Evolutionary conservation across 768 basidiomycete species (phyloP).

Genomic region (Russula ochroleuca): DNA sequence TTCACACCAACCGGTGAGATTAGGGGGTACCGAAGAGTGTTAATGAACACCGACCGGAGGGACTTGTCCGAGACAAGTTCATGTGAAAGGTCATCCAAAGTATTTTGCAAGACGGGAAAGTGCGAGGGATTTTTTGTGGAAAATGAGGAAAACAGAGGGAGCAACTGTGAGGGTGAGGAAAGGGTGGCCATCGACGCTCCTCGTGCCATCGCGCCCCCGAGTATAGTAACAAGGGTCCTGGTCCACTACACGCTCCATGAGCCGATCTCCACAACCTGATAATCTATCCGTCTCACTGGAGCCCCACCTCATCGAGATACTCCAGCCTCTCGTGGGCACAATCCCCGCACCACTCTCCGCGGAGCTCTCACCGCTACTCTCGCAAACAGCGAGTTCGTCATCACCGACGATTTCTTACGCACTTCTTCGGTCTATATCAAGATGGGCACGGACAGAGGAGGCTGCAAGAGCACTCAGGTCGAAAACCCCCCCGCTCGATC

Average conservation of each 20-base stretch:
- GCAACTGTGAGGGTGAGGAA: conserved; percentile 13
- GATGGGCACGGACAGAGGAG: conserved; percentile 58
- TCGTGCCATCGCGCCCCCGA: not conserved
- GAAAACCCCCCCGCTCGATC: conserved; percentile 46
- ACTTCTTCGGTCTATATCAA: conserved; percentile 54
- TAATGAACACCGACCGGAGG: conserved; percentile 16
- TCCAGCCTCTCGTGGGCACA: conserved; percentile 44
- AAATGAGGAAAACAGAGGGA: conserved; percentile 9
- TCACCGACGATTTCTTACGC: conserved; percentile 54
- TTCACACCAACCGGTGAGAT: not conserved
- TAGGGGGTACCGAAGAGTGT: not conserved
- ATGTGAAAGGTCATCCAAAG: conserved; percentile 16
- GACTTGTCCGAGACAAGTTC: conserved; percentile 19
- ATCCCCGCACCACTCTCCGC: conserved; percentile 45
- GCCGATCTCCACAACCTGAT: not conserved
- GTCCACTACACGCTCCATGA: not conserved
- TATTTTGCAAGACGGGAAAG: not conserved
- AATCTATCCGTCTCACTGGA: conserved; percentile 65
- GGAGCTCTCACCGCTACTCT: conserved; percentile 42
- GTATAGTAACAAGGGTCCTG: not conserved
- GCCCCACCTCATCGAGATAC: conserved; percentile 49
- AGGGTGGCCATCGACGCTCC: not conserved
- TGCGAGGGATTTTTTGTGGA: not conserved
- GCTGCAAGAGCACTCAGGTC: conserved; percentile 39
- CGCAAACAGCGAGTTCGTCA: conserved; percentile 24